A percentile compares a stretch with the other conserved stretches of the same genome.
Conservation (phyloP, 192 early-diverging fungal species). For the Spizellomyces punctatus region DNA sequence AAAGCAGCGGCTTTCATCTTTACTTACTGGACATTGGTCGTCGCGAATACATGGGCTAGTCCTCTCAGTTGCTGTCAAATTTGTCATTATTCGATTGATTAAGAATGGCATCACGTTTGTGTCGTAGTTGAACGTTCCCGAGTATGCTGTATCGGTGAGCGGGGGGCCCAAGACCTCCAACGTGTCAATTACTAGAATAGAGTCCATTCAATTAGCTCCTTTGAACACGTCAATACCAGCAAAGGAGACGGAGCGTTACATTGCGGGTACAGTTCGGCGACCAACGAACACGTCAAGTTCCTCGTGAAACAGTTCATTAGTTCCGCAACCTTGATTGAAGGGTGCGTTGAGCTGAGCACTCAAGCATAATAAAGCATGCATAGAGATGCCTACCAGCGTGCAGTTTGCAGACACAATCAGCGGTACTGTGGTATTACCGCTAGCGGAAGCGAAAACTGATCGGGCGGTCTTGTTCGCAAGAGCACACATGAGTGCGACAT, state of each 20-base stretch:
- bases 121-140: constrained; percentile 30
- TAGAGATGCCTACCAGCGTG: constrained; percentile 40
- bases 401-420: constrained; percentile 54
- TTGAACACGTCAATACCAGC: background rate
- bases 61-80: constrained; percentile 18
- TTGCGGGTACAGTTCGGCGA: background rate
- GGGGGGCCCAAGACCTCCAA: background rate
- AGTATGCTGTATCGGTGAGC: constrained; percentile 8
- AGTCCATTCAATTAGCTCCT: background rate
- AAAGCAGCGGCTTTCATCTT: constrained; percentile 13
- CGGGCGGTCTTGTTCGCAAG: constrained; percentile 63
- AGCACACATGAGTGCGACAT: constrained; percentile 56
- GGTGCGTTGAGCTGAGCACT: too few species aligned
- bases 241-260: background rate
- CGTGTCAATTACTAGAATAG: background rate
- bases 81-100: constrained; percentile 28
- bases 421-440: constrained; percentile 47
- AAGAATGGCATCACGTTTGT: constrained; percentile 24
- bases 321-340: constrained; percentile 24
- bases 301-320: constrained; percentile 64
- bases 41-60: background rate
- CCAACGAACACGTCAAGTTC: constrained; percentile 62
- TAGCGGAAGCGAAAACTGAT: constrained; percentile 57
- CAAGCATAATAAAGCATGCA: background rate
- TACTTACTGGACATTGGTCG: constrained; percentile 14